phyloP scores from a whole-genome alignment of 2,329 filamentous ascomycete genomes.

The Thyridium curvatum region DNA sequence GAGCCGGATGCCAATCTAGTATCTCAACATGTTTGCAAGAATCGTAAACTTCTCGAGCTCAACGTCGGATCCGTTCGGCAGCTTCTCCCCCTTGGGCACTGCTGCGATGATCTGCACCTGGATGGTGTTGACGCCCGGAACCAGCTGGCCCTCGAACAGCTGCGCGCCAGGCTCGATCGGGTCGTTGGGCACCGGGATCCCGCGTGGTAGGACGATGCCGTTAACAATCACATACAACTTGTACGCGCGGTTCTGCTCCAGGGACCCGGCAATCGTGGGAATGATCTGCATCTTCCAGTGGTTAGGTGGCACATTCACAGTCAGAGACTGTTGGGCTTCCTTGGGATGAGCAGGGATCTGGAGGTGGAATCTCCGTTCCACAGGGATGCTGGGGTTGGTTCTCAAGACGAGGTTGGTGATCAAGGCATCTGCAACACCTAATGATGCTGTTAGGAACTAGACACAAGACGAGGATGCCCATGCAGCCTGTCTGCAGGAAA shows the following conservation, averaged over 20 bases:
- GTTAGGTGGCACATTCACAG: slow-evolving; percentile 60
- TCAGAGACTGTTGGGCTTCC: slow-evolving; percentile 65
- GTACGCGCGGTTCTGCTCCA: slow-evolving; percentile 59
- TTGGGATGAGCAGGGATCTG: slow-evolving; percentile 59
- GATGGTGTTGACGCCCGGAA: slow-evolving; percentile 68
- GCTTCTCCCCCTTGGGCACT: slow-evolving; percentile 52
- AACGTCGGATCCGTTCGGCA: slow-evolving; percentile 52
- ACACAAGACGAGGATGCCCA: too few species aligned
- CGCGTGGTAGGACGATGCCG: slow-evolving; percentile 50
- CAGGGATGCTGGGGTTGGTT: slow-evolving; percentile 60
- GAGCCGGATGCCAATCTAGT: too few species aligned
- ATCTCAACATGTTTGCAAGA: slow-evolving; percentile 62
- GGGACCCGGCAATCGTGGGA: slow-evolving; percentile 50
- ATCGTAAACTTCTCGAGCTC: slow-evolving; percentile 76
- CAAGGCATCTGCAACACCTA: slow-evolving; percentile 54
- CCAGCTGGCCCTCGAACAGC: slow-evolving; percentile 69
- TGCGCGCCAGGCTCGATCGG: slow-evolving; percentile 50
- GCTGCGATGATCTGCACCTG: slow-evolving; percentile 73
- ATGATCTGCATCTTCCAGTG: slow-evolving; percentile 68
- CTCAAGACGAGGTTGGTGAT: slow-evolving; percentile 60
- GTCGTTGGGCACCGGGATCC: slow-evolving; percentile 46
- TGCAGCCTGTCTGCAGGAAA: background rate
- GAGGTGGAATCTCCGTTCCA: slow-evolving; percentile 55
- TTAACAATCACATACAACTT: slow-evolving; percentile 72
- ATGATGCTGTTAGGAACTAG: slow-evolving; percentile 12